phyloP scores from a whole-genome alignment of 169 alveolate genomes.

The Plasmodium sp. region DNA sequence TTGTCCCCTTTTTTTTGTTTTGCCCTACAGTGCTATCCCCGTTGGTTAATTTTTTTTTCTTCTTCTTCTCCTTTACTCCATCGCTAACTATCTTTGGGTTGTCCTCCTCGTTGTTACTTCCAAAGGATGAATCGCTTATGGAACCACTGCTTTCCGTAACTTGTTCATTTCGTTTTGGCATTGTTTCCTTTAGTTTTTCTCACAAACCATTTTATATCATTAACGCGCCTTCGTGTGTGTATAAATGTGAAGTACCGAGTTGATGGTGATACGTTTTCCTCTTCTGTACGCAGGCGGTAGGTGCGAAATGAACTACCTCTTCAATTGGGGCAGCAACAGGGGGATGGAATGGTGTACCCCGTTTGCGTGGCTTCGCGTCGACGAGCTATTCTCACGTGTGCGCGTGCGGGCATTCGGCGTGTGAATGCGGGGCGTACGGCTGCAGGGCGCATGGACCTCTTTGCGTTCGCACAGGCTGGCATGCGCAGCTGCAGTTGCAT shows the following conservation, averaged over 20 bases:
- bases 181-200: constrained; percentile 21
- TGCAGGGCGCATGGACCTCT: not conserved
- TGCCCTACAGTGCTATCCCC: not conserved
- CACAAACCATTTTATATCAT: constrained; percentile 1
- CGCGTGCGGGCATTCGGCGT: not conserved
- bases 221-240: not conserved
- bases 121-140: not conserved
- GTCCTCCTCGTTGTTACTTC: not conserved
- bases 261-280: not conserved
- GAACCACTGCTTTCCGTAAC: not conserved
- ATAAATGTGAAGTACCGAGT: not conserved
- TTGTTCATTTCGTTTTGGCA: constrained; percentile 18
- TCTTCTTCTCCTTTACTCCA: not conserved
- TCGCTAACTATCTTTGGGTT: not conserved
- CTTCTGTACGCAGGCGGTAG: not conserved
- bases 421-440: not conserved
- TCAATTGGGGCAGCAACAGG: not conserved
- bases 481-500: not conserved
- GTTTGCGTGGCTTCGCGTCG: not conserved
- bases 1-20: not conserved
- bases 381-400: not conserved
- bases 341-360: not conserved
- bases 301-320: not conserved
- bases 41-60: not conserved
- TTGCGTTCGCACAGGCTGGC: not conserved